These are phyloP conservation scores for Quercus engelmannii DNA, from an alignment of 306 rosid genomes.

Conservation along the genomic window DNA sequence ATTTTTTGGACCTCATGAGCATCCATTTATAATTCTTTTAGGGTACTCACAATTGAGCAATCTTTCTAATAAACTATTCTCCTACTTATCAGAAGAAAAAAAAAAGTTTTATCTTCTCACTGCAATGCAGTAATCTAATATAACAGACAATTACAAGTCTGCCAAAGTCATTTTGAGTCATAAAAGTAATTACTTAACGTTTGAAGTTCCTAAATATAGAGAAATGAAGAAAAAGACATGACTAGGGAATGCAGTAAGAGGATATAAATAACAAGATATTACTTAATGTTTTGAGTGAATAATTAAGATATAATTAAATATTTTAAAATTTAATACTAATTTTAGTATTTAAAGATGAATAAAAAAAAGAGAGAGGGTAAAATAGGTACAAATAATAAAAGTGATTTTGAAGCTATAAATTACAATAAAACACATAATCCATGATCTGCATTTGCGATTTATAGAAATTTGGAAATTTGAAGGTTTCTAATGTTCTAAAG, in stretches of 20 bases:
- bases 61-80: no score
- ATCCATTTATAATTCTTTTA: no score
- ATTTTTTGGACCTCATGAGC: no score
- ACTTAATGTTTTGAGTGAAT: no score
- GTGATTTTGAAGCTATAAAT: background rate
- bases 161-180: slow-evolving; percentile 16
- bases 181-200: background rate
- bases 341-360: background rate
- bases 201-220: background rate
- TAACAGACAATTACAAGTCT: slow-evolving; percentile 9
- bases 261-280: no score
- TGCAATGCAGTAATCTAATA: slow-evolving; percentile 5
- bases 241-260: background rate
- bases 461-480: background rate
- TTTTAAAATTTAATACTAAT: background rate
- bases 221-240: background rate
- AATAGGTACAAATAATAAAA: background rate
- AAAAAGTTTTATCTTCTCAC: background rate
- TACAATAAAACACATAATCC: background rate
- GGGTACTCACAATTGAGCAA: no score
- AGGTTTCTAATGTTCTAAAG: background rate
- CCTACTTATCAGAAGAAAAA: no score
- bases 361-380: background rate
- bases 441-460: background rate
- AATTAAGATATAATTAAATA: background rate